Conservation (phyloP, 1,284 basidiomycete genomes). For the Coniferiporia sulphurascens region DNA sequence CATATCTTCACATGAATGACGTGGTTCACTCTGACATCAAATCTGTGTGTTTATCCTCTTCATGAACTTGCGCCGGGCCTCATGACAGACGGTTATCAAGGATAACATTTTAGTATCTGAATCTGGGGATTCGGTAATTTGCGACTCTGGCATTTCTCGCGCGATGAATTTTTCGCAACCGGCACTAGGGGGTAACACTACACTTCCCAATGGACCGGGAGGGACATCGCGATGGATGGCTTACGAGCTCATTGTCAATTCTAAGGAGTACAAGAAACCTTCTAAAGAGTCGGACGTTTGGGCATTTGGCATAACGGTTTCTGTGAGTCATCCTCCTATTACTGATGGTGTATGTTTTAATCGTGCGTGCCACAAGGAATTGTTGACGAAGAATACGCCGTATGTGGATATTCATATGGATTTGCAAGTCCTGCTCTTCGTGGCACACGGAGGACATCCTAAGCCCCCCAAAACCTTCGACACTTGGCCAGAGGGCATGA, state of each 20-base stretch:
- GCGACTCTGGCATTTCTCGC: not conserved
- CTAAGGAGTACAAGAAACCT: not conserved
- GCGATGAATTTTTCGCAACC: not conserved
- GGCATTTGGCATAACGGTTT: conserved; percentile 14
- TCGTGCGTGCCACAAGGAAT: not conserved
- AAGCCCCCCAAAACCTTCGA: not conserved
- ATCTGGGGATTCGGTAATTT: not conserved
- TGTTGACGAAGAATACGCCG: not conserved
- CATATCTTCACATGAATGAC: not conserved
- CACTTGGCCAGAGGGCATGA: not conserved
- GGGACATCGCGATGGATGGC: not conserved
- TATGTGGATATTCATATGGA: not conserved
- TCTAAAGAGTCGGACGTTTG: conserved; percentile 10
- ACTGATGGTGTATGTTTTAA: too few species aligned
- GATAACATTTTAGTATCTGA: not conserved
- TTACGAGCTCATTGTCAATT: not conserved
- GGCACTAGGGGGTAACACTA: not conserved
- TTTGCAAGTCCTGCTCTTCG: not conserved
- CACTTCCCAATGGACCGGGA: not conserved
- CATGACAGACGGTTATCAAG: not conserved
- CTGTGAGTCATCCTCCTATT: not conserved
- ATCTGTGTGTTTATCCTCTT: not conserved
- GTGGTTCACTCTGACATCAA: conserved; percentile 8
- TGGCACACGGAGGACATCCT: not conserved
- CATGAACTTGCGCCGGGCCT: not conserved